These are phyloP conservation scores for Glebionis coronaria DNA, from an alignment of 129 eudicot genomes.

Conservation along the genomic window DNA sequence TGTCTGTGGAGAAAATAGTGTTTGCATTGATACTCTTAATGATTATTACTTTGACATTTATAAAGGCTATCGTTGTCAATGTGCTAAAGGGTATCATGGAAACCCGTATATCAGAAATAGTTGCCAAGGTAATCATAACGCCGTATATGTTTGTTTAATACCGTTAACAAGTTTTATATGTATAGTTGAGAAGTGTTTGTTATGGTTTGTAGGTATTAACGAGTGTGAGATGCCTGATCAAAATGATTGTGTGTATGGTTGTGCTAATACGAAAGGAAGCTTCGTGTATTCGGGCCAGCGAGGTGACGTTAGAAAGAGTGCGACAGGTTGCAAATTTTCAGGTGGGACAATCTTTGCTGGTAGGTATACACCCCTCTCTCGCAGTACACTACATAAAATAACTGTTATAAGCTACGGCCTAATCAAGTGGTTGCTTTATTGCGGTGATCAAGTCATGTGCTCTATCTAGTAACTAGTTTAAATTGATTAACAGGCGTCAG, in stretches of 20 bases:
- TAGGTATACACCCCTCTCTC: not conserved
- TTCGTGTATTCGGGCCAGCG: slow-evolving; percentile 9
- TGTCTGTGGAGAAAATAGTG: slow-evolving; percentile 23
- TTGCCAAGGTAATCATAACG: slow-evolving; percentile 15
- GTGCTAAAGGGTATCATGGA: slow-evolving; percentile 19
- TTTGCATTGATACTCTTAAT: not conserved
- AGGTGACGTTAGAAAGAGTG: slow-evolving; percentile 17
- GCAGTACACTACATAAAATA: not conserved
- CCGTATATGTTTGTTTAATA: not conserved
- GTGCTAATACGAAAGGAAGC: no score
- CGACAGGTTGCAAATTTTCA: slow-evolving; percentile 18
- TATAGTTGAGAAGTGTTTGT: not conserved
- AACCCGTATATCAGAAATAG: slow-evolving; percentile 25
- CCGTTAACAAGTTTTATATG: no score
- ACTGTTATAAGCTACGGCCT: not conserved
- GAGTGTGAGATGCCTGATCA: no score
- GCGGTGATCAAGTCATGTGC: not conserved
- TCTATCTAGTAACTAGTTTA: not conserved
- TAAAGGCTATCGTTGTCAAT: slow-evolving; percentile 13
- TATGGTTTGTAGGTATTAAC: slow-evolving; percentile 16
- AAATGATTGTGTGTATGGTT: no score
- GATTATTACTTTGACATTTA: not conserved
- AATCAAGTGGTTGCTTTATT: not conserved
- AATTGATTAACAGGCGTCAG: slow-evolving; percentile 10
- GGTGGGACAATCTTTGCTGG: not conserved